Base-by-base conservation (phyloP, 192 early-diverging fungal species). In the Coemansia sp. region DNA sequence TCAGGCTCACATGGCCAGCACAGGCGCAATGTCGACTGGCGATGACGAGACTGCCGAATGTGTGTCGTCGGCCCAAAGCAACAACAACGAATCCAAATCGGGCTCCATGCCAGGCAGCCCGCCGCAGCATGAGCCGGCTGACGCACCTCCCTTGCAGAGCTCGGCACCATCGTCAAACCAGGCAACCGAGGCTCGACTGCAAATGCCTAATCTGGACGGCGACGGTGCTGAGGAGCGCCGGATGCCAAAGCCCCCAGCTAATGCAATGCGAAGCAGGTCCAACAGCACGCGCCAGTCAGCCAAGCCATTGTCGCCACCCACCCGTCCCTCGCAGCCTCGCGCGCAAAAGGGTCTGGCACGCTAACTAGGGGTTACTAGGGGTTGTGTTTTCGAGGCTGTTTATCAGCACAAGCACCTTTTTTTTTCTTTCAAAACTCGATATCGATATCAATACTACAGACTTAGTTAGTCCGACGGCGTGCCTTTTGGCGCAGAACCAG, bases 61-160 rank as follows among this genome's bases (percentile, higher is more conserved):
- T 52, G 65, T 76, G 71, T 84, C 81, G 46, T 85, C 84, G 17
- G 74, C 69, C 0, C 56, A 39, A 40, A 76, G 74, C 68, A 63
- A 67, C 35, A 63, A 59, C 32, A 56, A 19, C 56, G 64, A 66
- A 15, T 61, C 65, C 15, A 42, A 29, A 32, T 17, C 22, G 9
- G 36, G 46, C 63, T 27, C 63, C 24, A 50, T 42, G 14, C 72
- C 57, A 2, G 58, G 24, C 43, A 74, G 72, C 48, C 72, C 63
- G 6, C 24, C 22, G 22, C 24, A 42, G 44, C 44, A 48, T 26
- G 24, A 43, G 26, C 26, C 48, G 9, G 41, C 24, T n/a, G 27
- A 41, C 12, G 53, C 18, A 1, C 42, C 14, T 27, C 32, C 62
- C 26, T 6, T 24, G 18, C 61, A 53, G 29, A 54, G 53, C 21